phyloP scores from a whole-genome alignment of 148 eudicot genomes.

The Tetragonia tetragonoides region DNA sequence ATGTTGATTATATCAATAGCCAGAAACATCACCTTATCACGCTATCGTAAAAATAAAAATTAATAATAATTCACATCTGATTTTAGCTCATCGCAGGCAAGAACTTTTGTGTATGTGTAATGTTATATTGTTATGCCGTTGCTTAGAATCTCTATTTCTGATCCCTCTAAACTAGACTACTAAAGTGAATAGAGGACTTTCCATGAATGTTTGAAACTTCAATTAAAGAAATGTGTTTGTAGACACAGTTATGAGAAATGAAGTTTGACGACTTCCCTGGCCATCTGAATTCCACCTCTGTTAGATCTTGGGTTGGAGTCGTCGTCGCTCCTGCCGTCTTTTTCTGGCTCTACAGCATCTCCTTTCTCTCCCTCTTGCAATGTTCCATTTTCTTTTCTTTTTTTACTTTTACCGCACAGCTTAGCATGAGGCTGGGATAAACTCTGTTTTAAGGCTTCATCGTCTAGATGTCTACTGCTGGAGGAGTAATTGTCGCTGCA shows the following conservation, averaged over 20 bases:
- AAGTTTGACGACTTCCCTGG: background rate
- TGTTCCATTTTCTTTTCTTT: background rate
- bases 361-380: background rate
- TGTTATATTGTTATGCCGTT: background rate
- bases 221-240: background rate
- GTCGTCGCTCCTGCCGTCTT: background rate
- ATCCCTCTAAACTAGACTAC: background rate
- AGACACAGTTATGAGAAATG: background rate
- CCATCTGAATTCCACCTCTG: background rate
- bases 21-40: background rate
- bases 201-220: background rate
- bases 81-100: background rate
- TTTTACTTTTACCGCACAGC: background rate
- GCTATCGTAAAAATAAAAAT: too few relatives aligned
- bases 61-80: background rate
- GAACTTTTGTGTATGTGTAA: background rate
- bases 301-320: background rate
- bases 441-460: background rate
- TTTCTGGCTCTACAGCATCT: background rate
- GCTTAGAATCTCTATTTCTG: background rate
- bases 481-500: background rate
- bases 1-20: background rate
- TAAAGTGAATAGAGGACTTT: background rate
- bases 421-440: background rate
- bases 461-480: background rate